Conservation (phyloP, 148 eudicot genomes). For the Camellia japonica region DNA sequence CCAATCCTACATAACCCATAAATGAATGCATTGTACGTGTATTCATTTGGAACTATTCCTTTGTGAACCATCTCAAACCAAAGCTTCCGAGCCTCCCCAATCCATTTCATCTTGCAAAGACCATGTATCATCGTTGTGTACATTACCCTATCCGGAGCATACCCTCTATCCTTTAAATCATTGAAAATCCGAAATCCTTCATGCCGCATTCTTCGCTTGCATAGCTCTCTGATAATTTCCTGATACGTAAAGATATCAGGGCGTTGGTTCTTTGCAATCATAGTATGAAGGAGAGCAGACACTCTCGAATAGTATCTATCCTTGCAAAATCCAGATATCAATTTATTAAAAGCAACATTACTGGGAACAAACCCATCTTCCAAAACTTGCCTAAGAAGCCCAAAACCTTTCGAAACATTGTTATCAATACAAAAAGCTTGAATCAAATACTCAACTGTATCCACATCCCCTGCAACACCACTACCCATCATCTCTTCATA, state of each 20-base stretch:
- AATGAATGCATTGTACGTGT: constrained; percentile 60
- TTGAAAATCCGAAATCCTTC: constrained; percentile 70
- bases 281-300: constrained; percentile 63
- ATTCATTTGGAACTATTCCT: constrained; percentile 59
- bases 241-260: constrained; percentile 66
- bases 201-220: constrained; percentile 30
- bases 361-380: constrained; percentile 48
- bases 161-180: constrained; percentile 70
- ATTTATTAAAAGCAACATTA: constrained; percentile 35
- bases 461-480: constrained; percentile 32
- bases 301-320: constrained; percentile 35
- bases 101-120: constrained; percentile 45
- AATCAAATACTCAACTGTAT: constrained; percentile 55
- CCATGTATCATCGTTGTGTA: constrained; percentile 72
- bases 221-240: constrained; percentile 51
- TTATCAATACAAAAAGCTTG: constrained; percentile 59
- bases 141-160: constrained; percentile 54
- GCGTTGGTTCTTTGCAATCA: constrained; percentile 49
- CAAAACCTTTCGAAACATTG: constrained; percentile 44
- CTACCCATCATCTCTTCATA: too few relatives aligned
- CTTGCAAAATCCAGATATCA: constrained; percentile 45
- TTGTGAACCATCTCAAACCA: constrained; percentile 72
- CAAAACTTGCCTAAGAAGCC: constrained; percentile 48
- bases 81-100: constrained; percentile 56
- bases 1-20: constrained; percentile 40